Evolutionary conservation across 306 rosid genomes (phyloP).

Genomic region (Astragalus membranaceus): DNA sequence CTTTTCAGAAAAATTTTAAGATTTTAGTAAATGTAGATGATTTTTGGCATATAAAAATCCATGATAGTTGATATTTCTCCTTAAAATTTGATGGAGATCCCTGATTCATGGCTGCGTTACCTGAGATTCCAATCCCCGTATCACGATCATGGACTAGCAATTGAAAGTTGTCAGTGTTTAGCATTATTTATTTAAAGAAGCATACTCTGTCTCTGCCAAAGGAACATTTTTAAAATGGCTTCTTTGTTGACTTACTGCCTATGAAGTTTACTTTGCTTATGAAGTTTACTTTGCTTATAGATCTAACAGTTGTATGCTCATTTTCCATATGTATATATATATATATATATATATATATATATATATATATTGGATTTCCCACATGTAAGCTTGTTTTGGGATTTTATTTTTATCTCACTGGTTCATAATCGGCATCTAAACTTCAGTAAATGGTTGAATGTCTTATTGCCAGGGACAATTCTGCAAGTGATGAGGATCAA

Average conservation of each 20-base stretch:
- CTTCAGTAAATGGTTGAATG: conserved; percentile 9
- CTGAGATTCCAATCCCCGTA: background rate
- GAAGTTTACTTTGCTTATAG: background rate
- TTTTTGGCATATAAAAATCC: background rate
- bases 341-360: background rate
- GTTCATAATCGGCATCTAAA: background rate
- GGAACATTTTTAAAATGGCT: background rate
- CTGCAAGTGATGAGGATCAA: conserved; percentile 48
- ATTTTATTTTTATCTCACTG: background rate
- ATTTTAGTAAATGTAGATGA: background rate
- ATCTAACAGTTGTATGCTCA: background rate
- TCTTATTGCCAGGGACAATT: conserved; percentile 40
- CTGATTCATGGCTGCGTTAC: background rate
- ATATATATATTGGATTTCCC: conserved; percentile 1
- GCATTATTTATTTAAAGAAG: background rate
- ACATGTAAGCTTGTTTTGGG: background rate
- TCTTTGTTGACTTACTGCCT: background rate
- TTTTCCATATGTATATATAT: background rate
- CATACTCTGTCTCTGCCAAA: background rate
- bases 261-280: background rate
- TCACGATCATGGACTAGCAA: background rate
- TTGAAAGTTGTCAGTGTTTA: background rate
- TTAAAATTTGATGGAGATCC: background rate
- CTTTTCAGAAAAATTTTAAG: background rate
- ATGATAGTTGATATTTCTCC: background rate